Evolutionary conservation across 192 early-diverging fungal genomes (phyloP), one percentile per base, ranked within the genome.

Genomic region (Hyaloraphidium curvatum): DNA sequence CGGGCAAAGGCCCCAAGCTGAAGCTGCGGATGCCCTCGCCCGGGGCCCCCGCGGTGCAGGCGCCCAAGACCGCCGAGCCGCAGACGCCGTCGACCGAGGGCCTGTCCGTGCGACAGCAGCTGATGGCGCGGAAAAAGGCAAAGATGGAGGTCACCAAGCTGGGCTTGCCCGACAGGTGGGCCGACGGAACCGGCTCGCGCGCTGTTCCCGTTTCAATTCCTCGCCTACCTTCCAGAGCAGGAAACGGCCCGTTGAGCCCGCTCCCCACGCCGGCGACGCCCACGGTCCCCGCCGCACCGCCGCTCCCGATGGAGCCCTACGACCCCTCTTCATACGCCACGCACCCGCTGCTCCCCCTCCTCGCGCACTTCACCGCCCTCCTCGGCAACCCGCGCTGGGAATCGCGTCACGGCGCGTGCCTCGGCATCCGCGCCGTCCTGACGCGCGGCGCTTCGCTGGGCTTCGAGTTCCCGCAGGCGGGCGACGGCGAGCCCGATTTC

Each of bases 381-480:
- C 62, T 87, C 39, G 80, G 83, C 35, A 68, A 74, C 37, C 77
- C 86, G 0, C 53, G 59, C 16, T 99, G 95, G 95, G 91, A 94
- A 60, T 71, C 86, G 5, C 75, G 95, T 2, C 95, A 99, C 57
- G 95, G 95, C 22, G 92, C 95, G 0, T 91, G 82, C 2, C 84
- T 99, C 57, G 95, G 91, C 0, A 62, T 99, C 27, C 81, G 89
- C 11, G 84, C 43, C 5, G 7, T 48, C 43, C 43, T 48, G 19
- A 22, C 43, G 17, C 17, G 17, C 43, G n/a, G n/a, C n/a, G n/a
- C n/a, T n/a, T n/a, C n/a, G n/a, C n/a, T n/a, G n/a, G n/a, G n/a
- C n/a, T n/a, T n/a, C n/a, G n/a, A n/a, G n/a, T n/a, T n/a, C n/a
- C n/a, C n/a, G n/a, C n/a, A n/a, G n/a, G 5, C 43, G 43, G 43